phyloP scores from a whole-genome alignment of 345 rosid genomes.

The Syzygium oleosum region DNA sequence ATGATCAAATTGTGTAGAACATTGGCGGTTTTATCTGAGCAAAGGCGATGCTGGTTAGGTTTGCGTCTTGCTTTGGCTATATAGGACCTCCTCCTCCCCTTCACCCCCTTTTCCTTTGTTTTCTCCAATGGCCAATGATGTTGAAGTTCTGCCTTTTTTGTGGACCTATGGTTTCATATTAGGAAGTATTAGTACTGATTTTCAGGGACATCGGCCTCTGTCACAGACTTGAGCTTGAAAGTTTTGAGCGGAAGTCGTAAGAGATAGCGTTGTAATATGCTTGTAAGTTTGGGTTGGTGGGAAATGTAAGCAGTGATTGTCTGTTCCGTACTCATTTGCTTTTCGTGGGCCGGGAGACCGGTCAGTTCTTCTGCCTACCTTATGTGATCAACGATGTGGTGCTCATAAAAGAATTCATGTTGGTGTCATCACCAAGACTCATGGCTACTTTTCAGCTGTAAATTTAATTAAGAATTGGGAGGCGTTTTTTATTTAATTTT shows the following conservation, averaged over 20 bases:
- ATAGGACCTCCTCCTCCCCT: neutral
- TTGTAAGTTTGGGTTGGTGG: neutral
- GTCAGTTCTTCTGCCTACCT: neutral
- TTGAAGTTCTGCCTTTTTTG: neutral
- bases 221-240: neutral
- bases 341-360: neutral
- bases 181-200: neutral
- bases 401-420: neutral
- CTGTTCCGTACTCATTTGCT: neutral
- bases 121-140: neutral
- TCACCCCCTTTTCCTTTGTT: neutral
- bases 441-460: neutral
- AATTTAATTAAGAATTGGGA: neutral
- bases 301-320: neutral
- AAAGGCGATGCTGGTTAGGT: neutral
- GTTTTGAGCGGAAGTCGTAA: neutral
- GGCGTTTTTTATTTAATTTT: neutral
- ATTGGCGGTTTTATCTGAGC: neutral
- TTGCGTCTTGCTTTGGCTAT: neutral
- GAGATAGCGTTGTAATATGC: neutral
- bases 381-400: neutral
- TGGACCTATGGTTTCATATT: neutral
- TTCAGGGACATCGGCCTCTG: neutral
- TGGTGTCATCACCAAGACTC: neutral
- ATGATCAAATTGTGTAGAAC: neutral